A percentile compares a stretch with the other conserved stretches of the same genome.
These are phyloP conservation scores for Botrytis galanthina DNA, from an alignment of 2,329 filamentous ascomycete species.

Conservation along the genomic window DNA sequence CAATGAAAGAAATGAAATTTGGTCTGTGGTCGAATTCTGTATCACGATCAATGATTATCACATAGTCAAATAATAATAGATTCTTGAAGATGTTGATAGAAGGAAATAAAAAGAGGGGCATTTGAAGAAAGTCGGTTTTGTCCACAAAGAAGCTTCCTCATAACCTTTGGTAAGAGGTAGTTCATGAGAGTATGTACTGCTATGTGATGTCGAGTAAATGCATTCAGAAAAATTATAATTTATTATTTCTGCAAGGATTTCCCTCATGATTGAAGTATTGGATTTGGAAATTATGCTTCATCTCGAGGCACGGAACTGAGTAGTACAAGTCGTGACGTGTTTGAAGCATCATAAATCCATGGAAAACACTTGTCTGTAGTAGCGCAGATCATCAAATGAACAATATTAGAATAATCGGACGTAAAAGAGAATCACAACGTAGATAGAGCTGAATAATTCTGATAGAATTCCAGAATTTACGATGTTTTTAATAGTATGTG, in stretches of 20 bases:
- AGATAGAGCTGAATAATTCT: accelerated
- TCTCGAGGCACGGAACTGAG: not conserved
- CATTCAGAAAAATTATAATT: no score
- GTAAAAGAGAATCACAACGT: not conserved
- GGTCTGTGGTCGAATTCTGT: not conserved
- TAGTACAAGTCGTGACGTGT: no score
- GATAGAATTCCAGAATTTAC: not conserved
- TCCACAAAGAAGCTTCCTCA: not conserved
- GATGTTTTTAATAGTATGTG: not conserved
- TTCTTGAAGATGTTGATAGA: not conserved
- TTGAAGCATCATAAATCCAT: not conserved
- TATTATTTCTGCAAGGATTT: not conserved
- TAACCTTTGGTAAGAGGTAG: not conserved
- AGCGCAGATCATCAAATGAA: not conserved
- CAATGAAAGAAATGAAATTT: not conserved
- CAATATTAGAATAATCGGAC: not conserved
- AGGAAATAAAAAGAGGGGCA: not conserved
- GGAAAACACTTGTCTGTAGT: not conserved
- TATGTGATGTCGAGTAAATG: not conserved
- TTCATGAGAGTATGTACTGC: not conserved
- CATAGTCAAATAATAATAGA: not conserved
- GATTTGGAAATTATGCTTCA: not conserved
- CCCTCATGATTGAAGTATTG: not conserved
- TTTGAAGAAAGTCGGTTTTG: not conserved
- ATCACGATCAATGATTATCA: not conserved